Base-by-base conservation (phyloP, 1,284 basidiomycete genomes). In the Termitomyces sp. region DNA sequence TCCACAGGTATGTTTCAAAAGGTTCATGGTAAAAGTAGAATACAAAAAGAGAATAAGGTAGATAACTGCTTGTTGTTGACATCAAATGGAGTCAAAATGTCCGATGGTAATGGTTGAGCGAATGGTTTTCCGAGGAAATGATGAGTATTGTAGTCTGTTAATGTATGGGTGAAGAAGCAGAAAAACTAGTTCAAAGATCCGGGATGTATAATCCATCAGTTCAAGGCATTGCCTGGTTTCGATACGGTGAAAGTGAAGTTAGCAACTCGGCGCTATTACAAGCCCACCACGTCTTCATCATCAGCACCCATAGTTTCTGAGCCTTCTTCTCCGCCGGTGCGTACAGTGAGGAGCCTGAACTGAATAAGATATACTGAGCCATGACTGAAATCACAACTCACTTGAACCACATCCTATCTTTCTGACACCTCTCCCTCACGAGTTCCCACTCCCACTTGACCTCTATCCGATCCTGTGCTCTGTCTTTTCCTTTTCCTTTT, bases 381-480 rank as follows among this genome's bases (percentile, higher is more conserved):
- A 7, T 19, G 7, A 19, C 30, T 2, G 5, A 48, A 19, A 5
- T 19, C 15, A 17, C 15, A 4, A 45, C 56, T 52, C 42, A 61
- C 56, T 48, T 54, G 39, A 56, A 41, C 60, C 54, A 55, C 26
- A 51, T 53, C 50, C 56, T 56, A 12, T 52, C 52, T 47, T 51
- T 53, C 13, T 46, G 21, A 50, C 60, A 54, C 19, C 55, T 58
- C 53, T 60, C 57, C 21, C 50, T 45, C 13, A 58, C 57, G 8
- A 58, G 50, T 41, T 60, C 60, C 54, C 56, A 59, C 38, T 57
- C 53, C 58, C 56, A 58, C 46, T 50, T 54, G 21, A 43, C 30
- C 34, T 45, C 50, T 21, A 26, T 41, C 26, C 21, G 6, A 33
- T 50, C 52, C 12, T 46, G 48, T 36, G n/a, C n/a, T n/a, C n/a